Evolutionary conservation across 106 monocot genomes (phyloP).

Genomic region (Iris macrosiphon): DNA sequence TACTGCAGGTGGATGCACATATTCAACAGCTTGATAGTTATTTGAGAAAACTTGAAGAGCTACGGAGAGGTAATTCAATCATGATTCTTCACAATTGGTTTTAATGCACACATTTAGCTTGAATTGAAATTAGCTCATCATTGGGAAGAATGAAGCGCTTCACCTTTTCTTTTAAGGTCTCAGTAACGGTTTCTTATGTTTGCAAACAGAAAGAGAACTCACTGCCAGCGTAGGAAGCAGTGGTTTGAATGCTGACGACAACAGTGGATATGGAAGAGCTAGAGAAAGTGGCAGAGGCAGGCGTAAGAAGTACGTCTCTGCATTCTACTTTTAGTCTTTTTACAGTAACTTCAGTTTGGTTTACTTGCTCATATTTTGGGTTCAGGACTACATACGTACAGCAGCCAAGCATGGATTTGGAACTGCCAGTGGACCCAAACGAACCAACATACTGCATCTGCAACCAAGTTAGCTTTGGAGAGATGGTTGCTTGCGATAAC

Average conservation of each 20-base stretch:
- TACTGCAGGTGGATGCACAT: constrained; percentile 67
- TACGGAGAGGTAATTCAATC: constrained; percentile 35
- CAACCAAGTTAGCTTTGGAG: constrained; percentile 97
- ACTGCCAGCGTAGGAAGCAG: constrained; percentile 12
- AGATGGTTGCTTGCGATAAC: constrained; percentile 98
- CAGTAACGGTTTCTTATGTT: background rate
- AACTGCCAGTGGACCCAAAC: constrained; percentile 93
- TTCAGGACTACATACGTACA: constrained; percentile 31
- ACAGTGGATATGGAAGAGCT: constrained; percentile 29
- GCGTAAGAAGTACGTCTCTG: constrained; percentile 51
- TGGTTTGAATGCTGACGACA: constrained; percentile 15
- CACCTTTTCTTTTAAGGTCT: background rate
- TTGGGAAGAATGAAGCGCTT: too few relatives aligned
- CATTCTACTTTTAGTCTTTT: too few relatives aligned
- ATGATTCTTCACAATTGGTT: too few relatives aligned
- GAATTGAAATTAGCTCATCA: too few relatives aligned
- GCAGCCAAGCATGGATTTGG: constrained; percentile 57
- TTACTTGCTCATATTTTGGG: too few relatives aligned
- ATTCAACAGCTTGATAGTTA: constrained; percentile 80
- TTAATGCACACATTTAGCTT: too few relatives aligned
- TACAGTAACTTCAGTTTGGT: too few relatives aligned
- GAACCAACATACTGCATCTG: constrained; percentile 98
- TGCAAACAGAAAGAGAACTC: constrained; percentile 36
- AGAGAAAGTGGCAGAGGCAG: constrained; percentile 55
- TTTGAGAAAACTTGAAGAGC: constrained; percentile 61